Base-by-base conservation (phyloP, 352 stramenopile genomes). In the Phytopythium boreale region DNA sequence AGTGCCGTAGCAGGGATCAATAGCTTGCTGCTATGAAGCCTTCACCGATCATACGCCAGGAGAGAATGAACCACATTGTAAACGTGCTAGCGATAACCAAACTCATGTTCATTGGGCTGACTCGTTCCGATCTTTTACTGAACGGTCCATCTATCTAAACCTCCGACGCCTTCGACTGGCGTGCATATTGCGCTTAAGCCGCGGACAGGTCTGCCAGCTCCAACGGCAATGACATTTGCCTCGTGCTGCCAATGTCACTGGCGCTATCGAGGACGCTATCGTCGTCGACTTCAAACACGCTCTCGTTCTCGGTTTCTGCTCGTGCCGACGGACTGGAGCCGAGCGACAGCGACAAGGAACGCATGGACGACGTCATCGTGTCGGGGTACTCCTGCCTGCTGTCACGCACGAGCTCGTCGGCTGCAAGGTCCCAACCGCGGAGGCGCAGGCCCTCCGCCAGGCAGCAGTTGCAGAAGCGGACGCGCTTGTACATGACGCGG, bases 401-500 rank as follows among this genome's bases (percentile, higher is more conserved):
- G 10, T 60, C 55, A 10, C 55, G 31, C 55, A 56, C 63, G 62
- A 68, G 56, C 47, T 75, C 69, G 36, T 72, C 61, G 47, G 22
- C 63, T 5, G 56, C 60, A 26, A 74, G 22, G n/a, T 50, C 46
- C 12, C 62, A 61, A 9, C 66, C 66, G 62, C 63, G 61, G 11
- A 76, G 34, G 17, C 60, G 46, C 39, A 59, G 46, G 10, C 63
- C 50, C 10, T 70, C 53, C 0, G 31, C 34, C 10, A 39, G 24
- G 46, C 70, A 76, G 7, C 14, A 7, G 0, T 52, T 39, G 49
- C 67, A 76, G 47, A 74, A 76, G 5, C 55, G 37, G 47, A 63
- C 62, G 51, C 63, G 63, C 46, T 64, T 68, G 39, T 62, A 62
- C 34, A 66, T n/a, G 22, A 71, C 36, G 20, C 53, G 51, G 15